A percentile compares a stretch with the other conserved stretches of the same genome.
Conservation (phyloP, 768 basidiomycete species). For the Asterophora parasitica region DNA sequence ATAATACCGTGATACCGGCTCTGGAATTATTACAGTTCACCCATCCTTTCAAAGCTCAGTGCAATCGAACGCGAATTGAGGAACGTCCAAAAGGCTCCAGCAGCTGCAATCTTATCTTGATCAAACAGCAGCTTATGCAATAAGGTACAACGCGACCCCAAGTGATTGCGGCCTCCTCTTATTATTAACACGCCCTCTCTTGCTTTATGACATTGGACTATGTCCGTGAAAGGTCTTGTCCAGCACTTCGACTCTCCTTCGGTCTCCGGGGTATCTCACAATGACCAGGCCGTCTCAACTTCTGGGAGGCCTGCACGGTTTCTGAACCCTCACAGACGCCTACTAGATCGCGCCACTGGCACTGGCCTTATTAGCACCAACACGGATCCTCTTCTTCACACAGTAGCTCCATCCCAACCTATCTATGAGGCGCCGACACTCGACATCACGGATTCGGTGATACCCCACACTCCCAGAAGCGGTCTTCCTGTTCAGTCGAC, state of each 20-base stretch:
- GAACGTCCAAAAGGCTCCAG: no score
- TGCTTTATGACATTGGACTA: slow-evolving; percentile 12
- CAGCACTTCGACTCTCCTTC: slow-evolving; percentile 25
- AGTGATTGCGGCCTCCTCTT: background rate
- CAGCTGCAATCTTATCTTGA: no score
- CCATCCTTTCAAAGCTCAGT: no score
- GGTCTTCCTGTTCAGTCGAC: slow-evolving; percentile 6
- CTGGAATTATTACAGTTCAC: no score
- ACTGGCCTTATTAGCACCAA: background rate
- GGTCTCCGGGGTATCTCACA: background rate
- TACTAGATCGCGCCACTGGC: no score
- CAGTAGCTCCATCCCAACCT: background rate
- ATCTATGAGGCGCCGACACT: slow-evolving; percentile 2
- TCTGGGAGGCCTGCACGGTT: slow-evolving; percentile 25
- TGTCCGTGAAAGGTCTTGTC: slow-evolving; percentile 32
- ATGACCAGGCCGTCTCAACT: background rate
- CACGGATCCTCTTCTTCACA: background rate
- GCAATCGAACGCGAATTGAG: no score
- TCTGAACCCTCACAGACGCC: slow-evolving; percentile 11
- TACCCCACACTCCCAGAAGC: background rate
- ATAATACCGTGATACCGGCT: no score
- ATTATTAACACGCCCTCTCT: background rate
- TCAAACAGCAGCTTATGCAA: no score
- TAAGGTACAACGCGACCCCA: background rate
- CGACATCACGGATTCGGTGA: slow-evolving; percentile 9